Conservation (phyloP, 2,329 filamentous ascomycete genomes). For the Colletotrichum costaricense region DNA sequence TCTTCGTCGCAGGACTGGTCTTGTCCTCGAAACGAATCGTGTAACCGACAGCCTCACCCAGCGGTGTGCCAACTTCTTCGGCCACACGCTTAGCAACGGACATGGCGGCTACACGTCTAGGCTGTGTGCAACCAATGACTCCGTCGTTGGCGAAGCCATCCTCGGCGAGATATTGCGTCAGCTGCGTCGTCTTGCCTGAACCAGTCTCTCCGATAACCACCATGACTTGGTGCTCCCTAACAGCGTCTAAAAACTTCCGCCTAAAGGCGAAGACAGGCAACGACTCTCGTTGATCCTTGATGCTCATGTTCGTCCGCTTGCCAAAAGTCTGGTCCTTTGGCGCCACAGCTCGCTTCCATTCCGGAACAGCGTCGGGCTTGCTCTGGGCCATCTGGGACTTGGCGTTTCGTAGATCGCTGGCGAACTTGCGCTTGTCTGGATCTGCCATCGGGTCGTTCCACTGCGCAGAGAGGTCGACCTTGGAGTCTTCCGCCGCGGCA, state of each 20-base stretch:
- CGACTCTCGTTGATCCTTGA: conserved; percentile 93
- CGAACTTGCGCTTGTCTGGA: conserved; percentile 87
- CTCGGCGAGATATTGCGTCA: conserved; percentile 95
- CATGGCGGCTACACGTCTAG: conserved; percentile 96
- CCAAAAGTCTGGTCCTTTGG: conserved; percentile 85
- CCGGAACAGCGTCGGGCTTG: conserved; percentile 78
- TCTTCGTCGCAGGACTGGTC: conserved; percentile 86
- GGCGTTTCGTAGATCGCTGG: conserved; percentile 81
- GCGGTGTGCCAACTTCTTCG: conserved; percentile 91
- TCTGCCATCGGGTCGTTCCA: conserved; percentile 98
- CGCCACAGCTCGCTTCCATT: conserved; percentile 90
- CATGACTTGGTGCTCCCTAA: conserved; percentile 87
- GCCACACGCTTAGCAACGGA: conserved; percentile 97
- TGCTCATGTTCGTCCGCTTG: conserved; percentile 89
- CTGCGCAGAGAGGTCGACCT: conserved; percentile 87
- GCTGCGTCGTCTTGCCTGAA: conserved; percentile 95
- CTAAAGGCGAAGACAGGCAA: conserved; percentile 92
- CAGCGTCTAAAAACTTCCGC: conserved; percentile 86
- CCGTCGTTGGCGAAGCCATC: conserved; percentile 88
- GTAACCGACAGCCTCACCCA: conserved; percentile 95
- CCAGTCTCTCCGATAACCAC: conserved; percentile 98
- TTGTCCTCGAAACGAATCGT: conserved; percentile 98
- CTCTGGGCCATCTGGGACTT: conserved; percentile 61
- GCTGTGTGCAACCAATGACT: conserved; percentile 96
- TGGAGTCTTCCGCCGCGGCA: conserved; percentile 77